Evolutionary conservation across 176 grass and related monocot species (phyloP).

Genomic region (Aegilops speltoides): DNA sequence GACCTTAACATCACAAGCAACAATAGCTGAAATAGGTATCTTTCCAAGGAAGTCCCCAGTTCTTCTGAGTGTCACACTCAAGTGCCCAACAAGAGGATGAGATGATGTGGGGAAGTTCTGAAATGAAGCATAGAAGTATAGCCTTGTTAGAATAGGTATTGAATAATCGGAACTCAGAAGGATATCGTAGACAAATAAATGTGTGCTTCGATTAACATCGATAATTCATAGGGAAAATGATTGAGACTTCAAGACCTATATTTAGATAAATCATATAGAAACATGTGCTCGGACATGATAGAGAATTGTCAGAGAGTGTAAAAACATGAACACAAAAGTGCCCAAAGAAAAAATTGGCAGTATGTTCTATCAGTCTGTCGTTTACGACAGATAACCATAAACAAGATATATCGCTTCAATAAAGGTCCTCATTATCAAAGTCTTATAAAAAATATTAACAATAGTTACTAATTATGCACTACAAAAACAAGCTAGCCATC

Average conservation of each 20-base stretch:
- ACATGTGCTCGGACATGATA: neutral
- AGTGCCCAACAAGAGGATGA: constrained; percentile 82
- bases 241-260: neutral
- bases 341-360: neutral
- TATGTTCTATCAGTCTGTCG: neutral
- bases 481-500: neutral
- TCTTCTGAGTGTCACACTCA: constrained; percentile 62
- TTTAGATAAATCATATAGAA: neutral
- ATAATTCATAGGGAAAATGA: neutral
- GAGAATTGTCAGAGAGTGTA: neutral
- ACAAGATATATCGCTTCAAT: neutral
- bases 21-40: constrained; percentile 63
- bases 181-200: neutral
- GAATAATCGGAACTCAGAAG: neutral
- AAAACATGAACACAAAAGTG: constrained; percentile 15
- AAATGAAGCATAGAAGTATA: constrained; percentile 29
- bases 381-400: constrained; percentile 7
- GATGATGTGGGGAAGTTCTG: constrained; percentile 71
- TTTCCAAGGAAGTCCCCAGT: constrained; percentile 52
- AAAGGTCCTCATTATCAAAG: neutral
- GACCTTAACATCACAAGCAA: constrained; percentile 73
- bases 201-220: neutral
- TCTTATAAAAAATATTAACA: neutral
- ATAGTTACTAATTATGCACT: constrained; percentile 1
- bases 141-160: constrained; percentile 26